Conservation (phyloP, 257 asterid species). For the Paulownia fortunei region DNA sequence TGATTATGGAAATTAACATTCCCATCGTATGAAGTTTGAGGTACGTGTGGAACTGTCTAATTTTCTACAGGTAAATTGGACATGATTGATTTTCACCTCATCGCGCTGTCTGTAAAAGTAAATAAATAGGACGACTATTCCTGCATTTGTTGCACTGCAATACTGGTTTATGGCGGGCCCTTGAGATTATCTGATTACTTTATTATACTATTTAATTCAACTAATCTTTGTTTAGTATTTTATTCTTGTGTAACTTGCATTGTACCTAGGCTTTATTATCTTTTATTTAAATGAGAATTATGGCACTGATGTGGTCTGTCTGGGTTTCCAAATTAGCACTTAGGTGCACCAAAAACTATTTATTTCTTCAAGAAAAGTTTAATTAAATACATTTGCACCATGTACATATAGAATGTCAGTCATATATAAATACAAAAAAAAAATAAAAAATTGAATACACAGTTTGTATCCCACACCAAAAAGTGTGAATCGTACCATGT, state of each 20-base stretch:
- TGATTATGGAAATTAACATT: slow-evolving; percentile 26
- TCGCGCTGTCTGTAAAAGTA: not conserved
- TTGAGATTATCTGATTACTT: not conserved
- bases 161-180: slow-evolving; percentile 28
- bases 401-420: not conserved
- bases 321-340: not conserved
- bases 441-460: too few relatives aligned
- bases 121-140: not conserved
- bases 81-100: not conserved
- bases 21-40: slow-evolving; percentile 25
- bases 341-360: not conserved
- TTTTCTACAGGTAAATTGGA: slow-evolving; percentile 1
- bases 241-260: not conserved
- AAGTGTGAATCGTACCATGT: too few relatives aligned
- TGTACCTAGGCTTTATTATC: not conserved
- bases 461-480: too few relatives aligned
- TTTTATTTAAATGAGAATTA: not conserved
- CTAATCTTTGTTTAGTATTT: not conserved
- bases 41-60: slow-evolving; percentile 13
- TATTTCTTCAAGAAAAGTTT: not conserved
- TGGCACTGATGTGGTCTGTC: not conserved
- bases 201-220: slow-evolving; percentile 2
- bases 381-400: too few relatives aligned
- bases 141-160: slow-evolving; percentile 2
- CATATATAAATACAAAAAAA: too few relatives aligned